phyloP scores from a whole-genome alignment of 345 rosid species.

The Aegle marmelos region DNA sequence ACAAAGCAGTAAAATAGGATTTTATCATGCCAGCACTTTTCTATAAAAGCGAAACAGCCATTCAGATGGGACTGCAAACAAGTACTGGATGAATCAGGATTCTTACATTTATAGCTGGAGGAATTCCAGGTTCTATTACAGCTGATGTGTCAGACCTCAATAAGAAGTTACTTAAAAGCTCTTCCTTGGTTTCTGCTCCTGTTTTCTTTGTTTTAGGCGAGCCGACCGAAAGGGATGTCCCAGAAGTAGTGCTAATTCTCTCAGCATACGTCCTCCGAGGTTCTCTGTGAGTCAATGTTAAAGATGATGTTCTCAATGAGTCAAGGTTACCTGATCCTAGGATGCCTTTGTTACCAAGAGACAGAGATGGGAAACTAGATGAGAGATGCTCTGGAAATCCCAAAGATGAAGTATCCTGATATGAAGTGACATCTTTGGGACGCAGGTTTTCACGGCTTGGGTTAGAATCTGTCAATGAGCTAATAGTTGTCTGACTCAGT shows the following conservation, averaged over 20 bases:
- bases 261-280: slow-evolving; percentile 80
- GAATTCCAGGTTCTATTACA: slow-evolving; percentile 43
- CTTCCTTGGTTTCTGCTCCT: slow-evolving; percentile 82
- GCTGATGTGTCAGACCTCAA: slow-evolving; percentile 54
- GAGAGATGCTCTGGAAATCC: slow-evolving; percentile 54
- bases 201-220: slow-evolving; percentile 95
- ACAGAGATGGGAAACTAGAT: slow-evolving; percentile 48
- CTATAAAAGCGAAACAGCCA: background rate
- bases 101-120: slow-evolving; percentile 68
- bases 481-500: slow-evolving; percentile 43
- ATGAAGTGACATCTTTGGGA: slow-evolving; percentile 47
- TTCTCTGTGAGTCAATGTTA: slow-evolving; percentile 18
- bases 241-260: slow-evolving; percentile 80
- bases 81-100: slow-evolving; percentile 6
- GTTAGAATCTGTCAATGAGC: slow-evolving; percentile 39
- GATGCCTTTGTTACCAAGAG: slow-evolving; percentile 43
- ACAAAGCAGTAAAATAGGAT: background rate
- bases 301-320: slow-evolving; percentile 46
- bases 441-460: slow-evolving; percentile 42
- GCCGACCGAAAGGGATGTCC: slow-evolving; percentile 44
- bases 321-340: slow-evolving; percentile 48
- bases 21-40: background rate
- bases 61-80: slow-evolving; percentile 11
- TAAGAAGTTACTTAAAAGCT: slow-evolving; percentile 54
- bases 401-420: slow-evolving; percentile 43